Evolutionary conservation across 768 basidiomycete species (phyloP), one percentile per base, ranked within the genome.

Genomic region (Collybiopsis luxurians): DNA sequence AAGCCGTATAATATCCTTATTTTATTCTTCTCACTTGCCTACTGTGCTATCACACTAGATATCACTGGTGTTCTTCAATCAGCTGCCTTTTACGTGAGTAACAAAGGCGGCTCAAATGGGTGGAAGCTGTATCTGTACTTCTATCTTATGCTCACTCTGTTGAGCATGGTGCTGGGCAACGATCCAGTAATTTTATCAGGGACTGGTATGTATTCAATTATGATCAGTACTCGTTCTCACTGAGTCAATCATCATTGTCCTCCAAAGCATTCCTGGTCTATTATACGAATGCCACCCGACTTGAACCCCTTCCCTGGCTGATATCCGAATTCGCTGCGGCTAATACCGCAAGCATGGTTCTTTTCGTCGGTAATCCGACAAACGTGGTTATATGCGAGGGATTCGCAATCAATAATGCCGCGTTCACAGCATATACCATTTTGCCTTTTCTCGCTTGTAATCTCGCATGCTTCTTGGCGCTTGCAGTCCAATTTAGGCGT

Each of bases 181-280:
- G 93, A 98, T 71, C 95, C 95, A 0, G 83, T 98, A 66, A 91
- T 97, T 56, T 80, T 98, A 45, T 92, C 89, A 11, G 95, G 94
- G 1, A 96, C 95, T 0, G 48, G 48, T 36, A 3, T 19, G 48
- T 36, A 19, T 23, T 1, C 30, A n/a, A n/a, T 27, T 34, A 28
- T 7, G 4, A 13, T 17, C 3, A 11, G 31, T 6, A 19, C n/a
- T n/a, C 19, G 21, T 49, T 0, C 4, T n/a, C n/a, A n/a, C n/a
- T n/a, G n/a, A n/a, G n/a, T n/a, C n/a, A 19, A 49, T 23, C 4
- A 12, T 49, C 30, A 49, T 13, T n/a, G 0, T 30, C 19, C 19
- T 4, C 17, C 21, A 3, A 15, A 49, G 86, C 87, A 0, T 97
- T 98, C 69, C 72, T 97, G 28, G 89, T 87, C 6, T 97, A 97